A percentile compares a stretch with the other conserved stretches of the same genome.
Conservation (phyloP, 2,329 filamentous ascomycete genomes). For the Aspergillus candidus region DNA sequence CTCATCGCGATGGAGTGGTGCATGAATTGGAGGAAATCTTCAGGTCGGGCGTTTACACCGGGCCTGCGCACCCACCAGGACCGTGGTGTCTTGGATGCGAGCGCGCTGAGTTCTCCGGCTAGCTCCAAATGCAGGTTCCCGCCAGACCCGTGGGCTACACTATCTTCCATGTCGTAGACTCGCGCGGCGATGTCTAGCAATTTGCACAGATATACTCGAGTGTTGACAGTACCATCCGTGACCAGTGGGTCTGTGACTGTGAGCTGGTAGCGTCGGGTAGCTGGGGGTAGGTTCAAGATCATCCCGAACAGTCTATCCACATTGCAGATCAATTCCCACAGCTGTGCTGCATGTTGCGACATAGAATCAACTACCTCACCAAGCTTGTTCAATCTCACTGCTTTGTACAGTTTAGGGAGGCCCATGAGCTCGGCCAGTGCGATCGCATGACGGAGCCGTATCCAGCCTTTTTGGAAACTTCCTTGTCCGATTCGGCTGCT, state of each 20-base stretch:
- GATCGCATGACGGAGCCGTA: constrained; percentile 32
- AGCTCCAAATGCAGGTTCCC: constrained; percentile 10
- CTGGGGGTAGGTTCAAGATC: constrained; percentile 33
- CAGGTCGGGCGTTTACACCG: constrained; percentile 1
- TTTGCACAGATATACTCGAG: constrained; percentile 5
- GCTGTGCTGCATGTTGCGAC: constrained; percentile 16
- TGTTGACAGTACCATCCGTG: constrained; percentile 9
- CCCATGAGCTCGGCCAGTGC: constrained; percentile 36
- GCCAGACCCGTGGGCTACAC: background rate
- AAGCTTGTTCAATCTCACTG: constrained; percentile 1
- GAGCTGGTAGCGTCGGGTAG: constrained; percentile 20
- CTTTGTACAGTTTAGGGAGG: constrained; percentile 19
- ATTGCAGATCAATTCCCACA: constrained; percentile 30
- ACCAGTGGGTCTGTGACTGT: background rate
- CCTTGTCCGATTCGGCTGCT: constrained; percentile 28
- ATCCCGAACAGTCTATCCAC: constrained; percentile 28
- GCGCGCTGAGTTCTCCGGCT: constrained; percentile 5
- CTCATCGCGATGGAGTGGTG: constrained; percentile 14
- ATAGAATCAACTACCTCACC: constrained; percentile 1
- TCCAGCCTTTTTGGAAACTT: constrained; percentile 32
- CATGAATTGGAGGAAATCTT: constrained; percentile 13
- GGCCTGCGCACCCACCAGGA: constrained; percentile 10
- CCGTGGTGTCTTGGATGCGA: constrained; percentile 7
- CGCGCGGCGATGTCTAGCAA: constrained; percentile 9
- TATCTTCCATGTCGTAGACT: constrained; percentile 12